Evolutionary conservation across 2,329 filamentous ascomycete genomes (phyloP).

Genomic region (Cercospora sesami): DNA sequence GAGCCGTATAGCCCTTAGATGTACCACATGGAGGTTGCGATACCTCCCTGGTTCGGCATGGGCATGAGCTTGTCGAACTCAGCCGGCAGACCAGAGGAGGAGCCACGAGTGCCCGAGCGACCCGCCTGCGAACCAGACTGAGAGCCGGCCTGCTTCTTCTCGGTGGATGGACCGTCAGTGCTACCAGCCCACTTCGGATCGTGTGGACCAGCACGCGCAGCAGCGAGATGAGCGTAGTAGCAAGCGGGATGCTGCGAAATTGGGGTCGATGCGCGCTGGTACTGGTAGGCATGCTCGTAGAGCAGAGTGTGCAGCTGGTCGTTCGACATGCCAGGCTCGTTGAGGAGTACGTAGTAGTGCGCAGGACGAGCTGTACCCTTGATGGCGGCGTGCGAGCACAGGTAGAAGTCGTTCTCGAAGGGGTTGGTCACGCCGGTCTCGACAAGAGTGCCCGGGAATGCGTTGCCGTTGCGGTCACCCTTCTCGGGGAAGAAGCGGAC

Average conservation of each 20-base stretch:
- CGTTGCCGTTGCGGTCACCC: slow-evolving; percentile 75
- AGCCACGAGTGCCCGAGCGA: slow-evolving; percentile 40
- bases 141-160: slow-evolving; percentile 24
- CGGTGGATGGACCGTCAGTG: slow-evolving; percentile 24
- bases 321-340: slow-evolving; percentile 69
- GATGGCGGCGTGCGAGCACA: slow-evolving; percentile 73
- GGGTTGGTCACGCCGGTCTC: slow-evolving; percentile 89
- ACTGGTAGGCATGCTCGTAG: slow-evolving; percentile 94
- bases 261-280: slow-evolving; percentile 85
- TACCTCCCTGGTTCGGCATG: slow-evolving; percentile 43
- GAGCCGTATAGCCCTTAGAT: slow-evolving; percentile 38
- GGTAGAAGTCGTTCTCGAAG: slow-evolving; percentile 84
- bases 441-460: slow-evolving; percentile 81
- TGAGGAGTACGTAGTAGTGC: slow-evolving; percentile 78
- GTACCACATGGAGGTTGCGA: slow-evolving; percentile 53
- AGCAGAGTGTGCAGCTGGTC: slow-evolving; percentile 81
- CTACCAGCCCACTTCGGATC: slow-evolving; percentile 52
- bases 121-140: slow-evolving; percentile 25
- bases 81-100: slow-evolving; percentile 25
- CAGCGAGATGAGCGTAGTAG: slow-evolving; percentile 93
- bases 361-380: slow-evolving; percentile 92
- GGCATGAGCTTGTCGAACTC: slow-evolving; percentile 43
- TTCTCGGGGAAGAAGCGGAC: slow-evolving; percentile 82
- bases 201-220: slow-evolving; percentile 75
- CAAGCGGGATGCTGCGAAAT: slow-evolving; percentile 86